phyloP scores from a whole-genome alignment of 331 rosid species.

The Erythrophleum ivorense region DNA sequence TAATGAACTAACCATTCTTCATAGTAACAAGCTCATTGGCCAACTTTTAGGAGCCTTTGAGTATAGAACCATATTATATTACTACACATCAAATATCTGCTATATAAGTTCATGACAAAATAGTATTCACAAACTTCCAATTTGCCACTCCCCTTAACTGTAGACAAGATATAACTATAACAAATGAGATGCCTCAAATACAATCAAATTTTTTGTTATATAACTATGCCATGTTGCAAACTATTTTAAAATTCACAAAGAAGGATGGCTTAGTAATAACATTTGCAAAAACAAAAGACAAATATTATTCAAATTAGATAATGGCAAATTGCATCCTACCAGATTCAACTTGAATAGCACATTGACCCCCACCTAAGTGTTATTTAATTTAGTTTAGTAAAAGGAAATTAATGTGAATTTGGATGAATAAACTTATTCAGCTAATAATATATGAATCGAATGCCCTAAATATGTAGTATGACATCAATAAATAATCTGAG shows the following conservation, averaged over 20 bases:
- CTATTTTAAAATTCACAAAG: background rate
- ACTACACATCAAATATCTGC: background rate
- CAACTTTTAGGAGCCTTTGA: background rate
- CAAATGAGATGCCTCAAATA: background rate
- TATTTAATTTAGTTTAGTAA: constrained; percentile 1
- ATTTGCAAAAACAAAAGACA: constrained; percentile 18
- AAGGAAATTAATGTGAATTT: background rate
- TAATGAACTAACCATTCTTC: constrained; percentile 58
- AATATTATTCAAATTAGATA: background rate
- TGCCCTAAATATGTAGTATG: background rate
- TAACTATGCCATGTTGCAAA: constrained; percentile 1
- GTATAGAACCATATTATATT: background rate
- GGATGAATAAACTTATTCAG: background rate
- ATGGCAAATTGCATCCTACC: background rate
- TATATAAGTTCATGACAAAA: background rate
- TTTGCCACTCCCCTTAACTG: background rate
- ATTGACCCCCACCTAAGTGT: background rate
- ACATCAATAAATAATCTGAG: background rate
- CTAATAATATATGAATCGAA: constrained; percentile 3
- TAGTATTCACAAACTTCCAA: background rate
- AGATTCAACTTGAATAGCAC: constrained; percentile 23
- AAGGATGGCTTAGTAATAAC: constrained; percentile 17
- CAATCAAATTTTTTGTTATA: background rate
- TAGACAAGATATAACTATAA: background rate
- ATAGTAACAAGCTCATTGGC: constrained; percentile 69